These are phyloP conservation scores for Boletus eberwhitei DNA, from an alignment of 768 basidiomycete genomes.

Conservation along the genomic window DNA sequence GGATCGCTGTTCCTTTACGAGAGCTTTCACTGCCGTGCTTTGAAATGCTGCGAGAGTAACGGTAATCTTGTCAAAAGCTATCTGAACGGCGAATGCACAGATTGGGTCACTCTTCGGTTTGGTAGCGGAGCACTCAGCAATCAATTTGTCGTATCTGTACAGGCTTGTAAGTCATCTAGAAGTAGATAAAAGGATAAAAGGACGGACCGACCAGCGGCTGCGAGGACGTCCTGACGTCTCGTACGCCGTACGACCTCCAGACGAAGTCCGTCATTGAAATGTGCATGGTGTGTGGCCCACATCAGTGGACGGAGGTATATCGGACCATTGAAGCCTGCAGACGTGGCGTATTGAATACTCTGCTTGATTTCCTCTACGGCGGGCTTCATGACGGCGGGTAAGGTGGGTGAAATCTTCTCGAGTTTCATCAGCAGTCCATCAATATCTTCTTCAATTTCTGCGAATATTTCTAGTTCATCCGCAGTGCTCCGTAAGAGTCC, in stretches of 20 bases:
- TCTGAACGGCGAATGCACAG: conserved; percentile 72
- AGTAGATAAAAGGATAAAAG: background rate
- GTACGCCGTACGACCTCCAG: conserved; percentile 69
- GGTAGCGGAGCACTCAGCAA: conserved; percentile 54
- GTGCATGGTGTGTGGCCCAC: conserved; percentile 58
- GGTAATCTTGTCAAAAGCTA: conserved; percentile 77
- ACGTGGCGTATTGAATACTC: conserved; percentile 54
- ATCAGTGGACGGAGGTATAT: conserved; percentile 73
- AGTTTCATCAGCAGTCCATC: conserved; percentile 53
- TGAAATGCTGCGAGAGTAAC: conserved; percentile 67
- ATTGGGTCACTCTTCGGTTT: conserved; percentile 51
- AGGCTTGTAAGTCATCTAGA: background rate
- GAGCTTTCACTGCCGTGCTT: conserved; percentile 56
- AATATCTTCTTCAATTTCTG: conserved; percentile 62
- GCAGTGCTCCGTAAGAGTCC: conserved; percentile 62
- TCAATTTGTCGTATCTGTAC: conserved; percentile 68
- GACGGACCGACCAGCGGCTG: conserved; percentile 74
- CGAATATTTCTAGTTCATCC: conserved; percentile 72
- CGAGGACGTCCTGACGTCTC: conserved; percentile 68
- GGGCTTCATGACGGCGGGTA: conserved; percentile 47
- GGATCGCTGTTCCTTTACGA: conserved; percentile 75
- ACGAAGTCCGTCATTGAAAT: conserved; percentile 72
- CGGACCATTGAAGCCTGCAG: conserved; percentile 60
- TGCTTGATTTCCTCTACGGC: conserved; percentile 60
- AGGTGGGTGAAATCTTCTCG: conserved; percentile 56